phyloP scores from a whole-genome alignment of 305 asterid genomes.

The Ilex paraguariensis region DNA sequence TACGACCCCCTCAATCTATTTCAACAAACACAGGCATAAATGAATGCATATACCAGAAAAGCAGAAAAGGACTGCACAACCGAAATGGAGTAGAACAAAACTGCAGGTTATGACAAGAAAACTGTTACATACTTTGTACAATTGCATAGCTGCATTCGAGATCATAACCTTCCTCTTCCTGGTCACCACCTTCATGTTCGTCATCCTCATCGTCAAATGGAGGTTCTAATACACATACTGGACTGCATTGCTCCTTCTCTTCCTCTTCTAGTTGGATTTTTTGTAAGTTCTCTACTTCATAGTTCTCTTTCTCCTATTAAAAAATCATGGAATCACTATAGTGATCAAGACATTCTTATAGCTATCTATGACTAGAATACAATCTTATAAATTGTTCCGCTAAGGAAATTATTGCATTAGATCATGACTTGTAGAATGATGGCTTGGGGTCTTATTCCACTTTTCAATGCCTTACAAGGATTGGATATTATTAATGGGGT shows the following conservation, averaged over 20 bases:
- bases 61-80: constrained; percentile 23
- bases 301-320: not conserved
- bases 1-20: constrained; percentile 4
- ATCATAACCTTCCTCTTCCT: constrained; percentile 30
- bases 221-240: constrained; percentile 74
- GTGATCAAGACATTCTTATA: not conserved
- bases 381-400: not conserved
- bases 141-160: constrained; percentile 55
- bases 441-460: not conserved
- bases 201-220: constrained; percentile 61
- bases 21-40: not conserved
- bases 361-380: no score
- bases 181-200: constrained; percentile 18
- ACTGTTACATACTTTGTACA: constrained; percentile 62
- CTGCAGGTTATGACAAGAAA: not conserved
- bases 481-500: no score
- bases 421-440: not conserved
- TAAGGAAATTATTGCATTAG: no score
- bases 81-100: constrained; percentile 1
- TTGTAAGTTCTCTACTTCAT: not conserved
- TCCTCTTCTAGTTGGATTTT: not conserved
- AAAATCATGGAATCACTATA: not conserved
- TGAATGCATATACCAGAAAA: not conserved
- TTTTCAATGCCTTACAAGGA: no score
- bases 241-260: constrained; percentile 72